Percentiles rank a stretch among this genome's conserved stretches.
These are phyloP conservation scores for Trichosporon sp. DNA, from an alignment of 1,284 basidiomycete species.

Conservation along the genomic window DNA sequence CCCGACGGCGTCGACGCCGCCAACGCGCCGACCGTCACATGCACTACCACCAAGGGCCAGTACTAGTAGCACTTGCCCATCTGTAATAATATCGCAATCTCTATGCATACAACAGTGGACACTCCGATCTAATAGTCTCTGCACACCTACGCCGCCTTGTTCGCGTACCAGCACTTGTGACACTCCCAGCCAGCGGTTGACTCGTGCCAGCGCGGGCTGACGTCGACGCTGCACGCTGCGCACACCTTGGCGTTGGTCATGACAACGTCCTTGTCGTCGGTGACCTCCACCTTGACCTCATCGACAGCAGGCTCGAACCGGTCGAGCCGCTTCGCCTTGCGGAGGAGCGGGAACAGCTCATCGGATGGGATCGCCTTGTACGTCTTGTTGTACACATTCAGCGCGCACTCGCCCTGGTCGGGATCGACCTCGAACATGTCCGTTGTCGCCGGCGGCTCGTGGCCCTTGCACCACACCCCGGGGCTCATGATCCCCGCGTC, in stretches of 20 bases:
- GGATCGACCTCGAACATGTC: constrained; percentile 75
- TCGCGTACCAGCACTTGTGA: constrained; percentile 23
- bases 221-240: constrained; percentile 34
- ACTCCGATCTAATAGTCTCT: background rate
- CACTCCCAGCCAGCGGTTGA: constrained; percentile 7
- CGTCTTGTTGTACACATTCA: constrained; percentile 74
- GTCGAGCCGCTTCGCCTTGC: constrained; percentile 78
- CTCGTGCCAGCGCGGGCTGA: constrained; percentile 43
- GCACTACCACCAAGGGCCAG: background rate
- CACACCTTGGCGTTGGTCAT: constrained; percentile 19
- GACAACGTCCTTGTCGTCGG: background rate
- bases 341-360: constrained; percentile 69
- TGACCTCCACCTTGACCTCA: background rate
- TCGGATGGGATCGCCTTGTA: constrained; percentile 71
- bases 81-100: background rate
- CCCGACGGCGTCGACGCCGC: background rate
- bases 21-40: background rate
- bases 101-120: constrained; percentile 6
- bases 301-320: constrained; percentile 46
- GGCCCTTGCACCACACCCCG: constrained; percentile 74
- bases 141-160: background rate
- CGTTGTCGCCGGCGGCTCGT: constrained; percentile 67
- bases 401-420: constrained; percentile 65
- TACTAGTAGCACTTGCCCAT: background rate
- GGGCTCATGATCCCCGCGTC: constrained; percentile 76